These are phyloP conservation scores for Rhytidhysteron rufulum DNA, from an alignment of 2,329 filamentous ascomycete species.

Conservation along the genomic window DNA sequence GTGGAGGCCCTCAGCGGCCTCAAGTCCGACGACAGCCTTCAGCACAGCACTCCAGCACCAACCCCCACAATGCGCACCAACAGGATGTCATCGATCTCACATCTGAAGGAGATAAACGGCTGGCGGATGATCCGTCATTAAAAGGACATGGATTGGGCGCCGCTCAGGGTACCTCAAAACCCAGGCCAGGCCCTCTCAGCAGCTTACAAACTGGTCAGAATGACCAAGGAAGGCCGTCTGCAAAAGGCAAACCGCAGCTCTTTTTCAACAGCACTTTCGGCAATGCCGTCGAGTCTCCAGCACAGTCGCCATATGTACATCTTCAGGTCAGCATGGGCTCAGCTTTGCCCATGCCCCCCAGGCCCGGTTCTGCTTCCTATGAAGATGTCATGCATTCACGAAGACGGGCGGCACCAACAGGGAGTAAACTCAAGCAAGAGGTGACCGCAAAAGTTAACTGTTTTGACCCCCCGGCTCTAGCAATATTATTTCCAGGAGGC, in stretches of 20 bases:
- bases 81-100: conserved; percentile 32
- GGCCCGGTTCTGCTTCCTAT: conserved; percentile 27
- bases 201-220: conserved; percentile 14
- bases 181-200: conserved; percentile 12
- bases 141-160: conserved; percentile 5
- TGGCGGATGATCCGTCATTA: conserved; percentile 15
- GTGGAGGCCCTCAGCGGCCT: conserved; percentile 23
- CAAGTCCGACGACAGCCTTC: conserved; percentile 26
- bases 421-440: conserved; percentile 26
- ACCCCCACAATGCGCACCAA: conserved; percentile 19
- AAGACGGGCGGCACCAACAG: conserved; percentile 26
- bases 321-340: conserved; percentile 5
- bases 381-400: conserved; percentile 18
- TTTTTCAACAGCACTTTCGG: conserved; percentile 26
- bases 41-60: conserved; percentile 22
- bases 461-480: conserved; percentile 32
- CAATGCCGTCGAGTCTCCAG: conserved; percentile 16
- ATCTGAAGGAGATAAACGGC: conserved; percentile 25
- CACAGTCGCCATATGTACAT: conserved; percentile 18
- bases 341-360: conserved; percentile 31
- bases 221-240: conserved; percentile 21
- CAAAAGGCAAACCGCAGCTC: conserved; percentile 32
- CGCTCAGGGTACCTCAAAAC: conserved; percentile 6
- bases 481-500: conserved; percentile 36
- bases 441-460: conserved; percentile 22